Evolutionary conservation across 768 basidiomycete genomes (phyloP), one percentile per base, ranked within the genome.

Genomic region (Tylopilus rubrobrunneus): DNA sequence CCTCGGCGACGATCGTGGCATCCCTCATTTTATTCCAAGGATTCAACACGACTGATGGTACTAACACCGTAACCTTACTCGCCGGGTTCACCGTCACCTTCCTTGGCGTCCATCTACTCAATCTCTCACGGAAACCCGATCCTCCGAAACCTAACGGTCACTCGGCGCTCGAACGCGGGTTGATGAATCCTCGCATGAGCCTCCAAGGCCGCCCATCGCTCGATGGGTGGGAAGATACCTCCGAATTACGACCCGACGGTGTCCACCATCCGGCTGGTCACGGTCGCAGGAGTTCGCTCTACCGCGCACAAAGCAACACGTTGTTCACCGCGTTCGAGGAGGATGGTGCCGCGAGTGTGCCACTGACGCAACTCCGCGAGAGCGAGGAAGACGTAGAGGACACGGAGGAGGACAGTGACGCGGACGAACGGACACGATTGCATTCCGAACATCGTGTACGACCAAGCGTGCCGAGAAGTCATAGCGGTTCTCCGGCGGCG

Each of bases 1-100:
- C 92, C 17, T 89, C 90, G 2, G 87, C 88, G 5, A 98, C 95
- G 45, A 88, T 96, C 65, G 77, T 97, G 41, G 93, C 97, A 0
- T 97, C 93, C 56, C 81, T 97, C 55, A 96, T 99, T 62, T 81
- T 99, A 56, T 98, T 98, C 80, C 89, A 94, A 76, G 97, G 97
- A 0, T 89, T 98, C 77, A 93, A 98, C 73, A 98, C 92, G 6
- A 83, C 85, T 27, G 85, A 83, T 55, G 85, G 82, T 12, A 80
- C 82, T 23, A 90, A 92, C 67, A 92, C 91, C 31, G 63, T 95
- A 29, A 95, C 93, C 2, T 84, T 99, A 29, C 75, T 98, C 52
- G 81, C 84, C 47, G 97, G 97, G 42, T 96, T 98, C 71, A 74
- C 87, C 61, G 84, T 92, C 62, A 99, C 92, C 48, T 98, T 97